Percentiles rank a stretch among this genome's conserved stretches.
Conservation (phyloP, 768 basidiomycete species). For the Panus rudis region DNA sequence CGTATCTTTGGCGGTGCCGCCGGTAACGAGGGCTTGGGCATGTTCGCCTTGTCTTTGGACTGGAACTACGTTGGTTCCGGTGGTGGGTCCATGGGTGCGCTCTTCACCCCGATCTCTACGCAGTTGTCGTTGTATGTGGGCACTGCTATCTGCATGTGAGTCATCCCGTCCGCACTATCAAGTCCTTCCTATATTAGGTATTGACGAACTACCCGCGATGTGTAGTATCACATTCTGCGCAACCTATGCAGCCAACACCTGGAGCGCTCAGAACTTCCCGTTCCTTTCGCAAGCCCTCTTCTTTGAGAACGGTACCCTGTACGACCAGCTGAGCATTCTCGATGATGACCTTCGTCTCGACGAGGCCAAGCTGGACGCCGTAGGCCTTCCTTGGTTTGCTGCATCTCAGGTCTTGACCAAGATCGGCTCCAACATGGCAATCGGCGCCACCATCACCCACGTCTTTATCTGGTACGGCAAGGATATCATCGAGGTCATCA, state of each 20-base stretch:
- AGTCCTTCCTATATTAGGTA: neutral
- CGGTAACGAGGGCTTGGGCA: slow-evolving; percentile 55
- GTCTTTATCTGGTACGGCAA: slow-evolving; percentile 46
- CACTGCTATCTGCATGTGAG: slow-evolving; percentile 28
- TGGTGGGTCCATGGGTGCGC: slow-evolving; percentile 36
- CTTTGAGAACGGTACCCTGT: slow-evolving; percentile 44
- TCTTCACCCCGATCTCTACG: slow-evolving; percentile 21
- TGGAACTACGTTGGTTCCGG: slow-evolving; percentile 50
- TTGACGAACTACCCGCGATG: neutral
- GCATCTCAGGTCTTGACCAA: slow-evolving; percentile 34
- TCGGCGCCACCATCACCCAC: slow-evolving; percentile 9
- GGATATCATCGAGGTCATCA: slow-evolving; percentile 36
- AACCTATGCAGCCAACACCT: slow-evolving; percentile 39
- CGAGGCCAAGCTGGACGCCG: slow-evolving; percentile 34
- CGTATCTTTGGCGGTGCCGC: slow-evolving; percentile 55
- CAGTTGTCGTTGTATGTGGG: slow-evolving; percentile 10
- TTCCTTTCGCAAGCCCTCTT: slow-evolving; percentile 29
- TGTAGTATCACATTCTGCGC: slow-evolving; percentile 30
- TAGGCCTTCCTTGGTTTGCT: slow-evolving; percentile 40
- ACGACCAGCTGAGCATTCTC: slow-evolving; percentile 47
- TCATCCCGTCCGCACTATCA: slow-evolving; percentile 23
- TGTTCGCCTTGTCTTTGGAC: slow-evolving; percentile 49
- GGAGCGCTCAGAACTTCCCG: slow-evolving; percentile 52
- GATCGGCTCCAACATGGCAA: slow-evolving; percentile 16
- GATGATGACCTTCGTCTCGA: slow-evolving; percentile 47